Evolutionary conservation across 2,329 filamentous ascomycete genomes (phyloP), one percentile per base, ranked within the genome.

Genomic region (Colletotrichum cereale): DNA sequence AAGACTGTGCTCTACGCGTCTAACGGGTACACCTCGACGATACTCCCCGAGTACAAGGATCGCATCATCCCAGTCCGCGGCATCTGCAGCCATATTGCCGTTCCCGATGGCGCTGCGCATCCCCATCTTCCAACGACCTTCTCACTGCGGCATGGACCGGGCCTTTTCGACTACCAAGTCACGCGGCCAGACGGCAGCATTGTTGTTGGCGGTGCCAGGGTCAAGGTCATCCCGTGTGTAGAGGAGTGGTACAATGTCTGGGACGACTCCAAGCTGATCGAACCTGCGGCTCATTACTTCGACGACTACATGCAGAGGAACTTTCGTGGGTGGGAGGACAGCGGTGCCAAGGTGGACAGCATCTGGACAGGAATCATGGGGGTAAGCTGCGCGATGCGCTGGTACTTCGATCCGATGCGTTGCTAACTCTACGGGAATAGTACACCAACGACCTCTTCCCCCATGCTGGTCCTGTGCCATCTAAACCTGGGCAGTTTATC

Each of bases 41-140:
- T 93, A 7, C 80, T 90, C 1, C 90, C 90, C 0, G 78, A 85
- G 66, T 92, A 91, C 76, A 79, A 83, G 8, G 84, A 86, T 70
- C 86, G 88, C 12, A 92, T 93, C 70, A 84, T 91, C 11, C 91
- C 91, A 0, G 85, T 87, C 3, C 86, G 90, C 50, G 91, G 88
- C 1, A 80, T 79, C 2, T 81, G 79, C 67, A 79, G 78, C 42
- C 75, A 74, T 4, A 79, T 81, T 14, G 70, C 62, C 21, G 74
- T 73, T 2, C 76, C 79, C 3, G 73, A 76, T 7, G 73, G 70
- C 24, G 57, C 47, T 0, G 14, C 38, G 2, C 72, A 71, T 2
- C 76, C 76, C 1, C 75, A 75, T 29, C 70, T 79, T 3, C 66
- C 71, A 14, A 72, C 75, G 50, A 77, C 71, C 0, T 81, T 80